Conservation (phyloP, 2,329 filamentous ascomycete species). For the Pseudocercospora crystallina region DNA sequence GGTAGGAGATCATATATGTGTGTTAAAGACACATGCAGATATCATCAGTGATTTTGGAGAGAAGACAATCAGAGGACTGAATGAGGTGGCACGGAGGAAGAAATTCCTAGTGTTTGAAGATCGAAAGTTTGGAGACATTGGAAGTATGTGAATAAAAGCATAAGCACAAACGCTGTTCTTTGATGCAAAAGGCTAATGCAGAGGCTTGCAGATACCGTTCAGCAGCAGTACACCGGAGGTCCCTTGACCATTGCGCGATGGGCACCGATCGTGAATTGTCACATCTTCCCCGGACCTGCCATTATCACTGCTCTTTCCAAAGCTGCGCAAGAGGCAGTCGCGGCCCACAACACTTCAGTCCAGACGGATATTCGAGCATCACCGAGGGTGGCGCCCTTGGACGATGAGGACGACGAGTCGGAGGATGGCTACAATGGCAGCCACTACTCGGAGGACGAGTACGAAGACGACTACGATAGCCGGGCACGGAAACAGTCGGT, state of each 20-base stretch:
- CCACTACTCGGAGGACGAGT: conserved; percentile 38
- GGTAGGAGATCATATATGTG: conserved; percentile 60
- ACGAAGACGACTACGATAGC: conserved; percentile 34
- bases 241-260: conserved; percentile 53
- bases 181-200: conserved; percentile 3
- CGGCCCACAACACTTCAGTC: conserved; percentile 52
- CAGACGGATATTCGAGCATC: conserved; percentile 52
- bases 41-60: conserved; percentile 62
- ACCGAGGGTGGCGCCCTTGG: conserved; percentile 41
- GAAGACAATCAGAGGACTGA: conserved; percentile 51
- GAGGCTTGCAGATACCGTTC: conserved; percentile 47
- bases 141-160: conserved; percentile 42
- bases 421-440: conserved; percentile 22
- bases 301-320: conserved; percentile 52
- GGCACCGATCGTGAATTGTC: conserved; percentile 55
- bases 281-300: conserved; percentile 54
- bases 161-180: neutral
- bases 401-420: conserved; percentile 38
- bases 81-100: conserved; percentile 50
- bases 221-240: conserved; percentile 55
- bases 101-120: conserved; percentile 56
- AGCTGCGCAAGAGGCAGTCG: conserved; percentile 49
- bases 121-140: conserved; percentile 57
- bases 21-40: conserved; percentile 63
- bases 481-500: conserved; percentile 73